Evolutionary conservation across 495 filamentous ascomycete genomes (phyloP), one percentile per base, ranked within the genome.

Genomic region (Parathielavia hyrcaniae): DNA sequence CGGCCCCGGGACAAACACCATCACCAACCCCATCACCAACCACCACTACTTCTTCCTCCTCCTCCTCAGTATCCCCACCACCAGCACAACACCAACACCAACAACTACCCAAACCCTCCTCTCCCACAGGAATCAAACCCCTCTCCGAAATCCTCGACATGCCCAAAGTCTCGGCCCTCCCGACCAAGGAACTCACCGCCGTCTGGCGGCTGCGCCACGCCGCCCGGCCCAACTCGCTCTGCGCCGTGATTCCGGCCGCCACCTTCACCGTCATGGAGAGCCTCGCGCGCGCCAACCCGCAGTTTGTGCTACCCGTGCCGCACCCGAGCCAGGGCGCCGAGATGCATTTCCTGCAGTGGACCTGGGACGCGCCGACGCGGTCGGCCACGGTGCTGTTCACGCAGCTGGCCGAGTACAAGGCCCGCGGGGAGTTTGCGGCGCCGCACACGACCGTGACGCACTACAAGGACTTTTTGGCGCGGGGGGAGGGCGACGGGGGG

Each of bases 381-480:
- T 87, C 86, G 4, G 81, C 84, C 0, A 96, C 90, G 0, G 83
- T 97, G 14, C 83, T 98, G 47, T 97, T 98, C 73, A 97, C 93
- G 9, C 83, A 89, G 61, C 78, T 98, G 23, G 92, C 86, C 5
- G 90, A 95, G 66, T 98, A 86, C 75, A 95, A 96, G 76, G 75
- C 92, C 57, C 81, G 91, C 36, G 93, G 95, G 32, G 86, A 96
- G 66, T 97, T 78, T 64, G 88, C 89, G 52, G 81, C 83, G 67
- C 93, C 93, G 45, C 93, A 98, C 63, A 97, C 95, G 4, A 97
- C 89, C 1, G 73, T 96, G 22, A 96, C 91, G 60, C 89, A 97
- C 64, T 89, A 97, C 69, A 72, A 84, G 20, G 93, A 98, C 60
- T 73, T 96, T 20, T 81, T 81, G 12, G 23, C 5, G 1, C 14